Evolutionary conservation across 352 stramenopile species (phyloP), one percentile per base, ranked within the genome.

Genomic region (Pythium volutum): DNA sequence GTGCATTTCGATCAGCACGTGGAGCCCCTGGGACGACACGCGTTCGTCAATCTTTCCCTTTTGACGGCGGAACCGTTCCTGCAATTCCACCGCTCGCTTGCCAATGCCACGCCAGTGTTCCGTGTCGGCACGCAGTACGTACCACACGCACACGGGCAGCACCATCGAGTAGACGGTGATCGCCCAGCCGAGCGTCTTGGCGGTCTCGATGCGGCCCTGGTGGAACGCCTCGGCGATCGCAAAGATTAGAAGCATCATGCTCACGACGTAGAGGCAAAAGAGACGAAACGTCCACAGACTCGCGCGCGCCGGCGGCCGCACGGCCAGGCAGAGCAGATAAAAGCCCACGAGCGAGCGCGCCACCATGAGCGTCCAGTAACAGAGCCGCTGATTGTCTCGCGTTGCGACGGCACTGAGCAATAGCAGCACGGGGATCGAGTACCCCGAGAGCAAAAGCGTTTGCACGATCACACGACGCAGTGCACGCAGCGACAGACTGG

Each of bases 401-500:
- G 53, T 33, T 18, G 12, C 62, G 23, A 70, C 54, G 16, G 64
- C 39, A n/a, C 68, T 61, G 18, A 60, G 9, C 27, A 70, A 57
- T 18, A 46, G 53, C 3, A 47, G 20, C 11, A 77, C 18, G 1
- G 76, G 45, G 6, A 77, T 42, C 15, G 67, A 77, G 39, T 82
- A 82, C 18, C 12, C 68, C 62, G 12, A 81, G 14, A 15, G 72
- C 11, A 4, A 75, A 22, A 7, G 72, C 73, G 45, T 84, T 53
- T 18, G 74, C 9, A 15, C 74, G 11, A 43, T 15, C 3, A 38
- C 11, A 73, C 67, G 4, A 66, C 69, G 23, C 52, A 86, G 59
- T 14, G 76, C 73, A 26, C 70, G 74, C 4, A 71, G 31, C 7
- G 79, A 84, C 8, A 88, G 70, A 49, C 67, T 84, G 34, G 81